Conservation (phyloP, 176 grass and related monocot genomes). For the Panicum miliaceum region DNA sequence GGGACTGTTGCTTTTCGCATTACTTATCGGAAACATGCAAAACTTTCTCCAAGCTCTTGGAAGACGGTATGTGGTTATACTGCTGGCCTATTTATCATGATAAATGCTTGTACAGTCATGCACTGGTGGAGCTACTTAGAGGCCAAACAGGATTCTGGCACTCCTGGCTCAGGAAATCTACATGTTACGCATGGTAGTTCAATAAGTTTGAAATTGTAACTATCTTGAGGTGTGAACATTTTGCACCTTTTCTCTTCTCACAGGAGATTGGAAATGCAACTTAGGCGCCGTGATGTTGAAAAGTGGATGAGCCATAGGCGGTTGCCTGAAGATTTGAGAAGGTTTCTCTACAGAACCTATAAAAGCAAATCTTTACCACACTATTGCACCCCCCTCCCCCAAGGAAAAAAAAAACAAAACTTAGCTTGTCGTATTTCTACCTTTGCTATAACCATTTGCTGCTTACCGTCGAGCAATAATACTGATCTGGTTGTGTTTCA, state of each 20-base stretch:
- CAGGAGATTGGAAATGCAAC: conserved; percentile 97
- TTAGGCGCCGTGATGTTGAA: conserved; percentile 95
- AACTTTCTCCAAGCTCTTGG: conserved; percentile 99
- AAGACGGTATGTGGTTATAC: conserved; percentile 65
- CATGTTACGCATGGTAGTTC: conserved; percentile 3
- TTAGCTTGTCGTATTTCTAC: neutral
- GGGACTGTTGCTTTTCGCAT: conserved; percentile 81
- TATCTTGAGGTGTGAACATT: conserved; percentile 7
- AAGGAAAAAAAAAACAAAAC: neutral
- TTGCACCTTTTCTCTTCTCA: conserved; percentile 11
- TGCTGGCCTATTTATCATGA: neutral
- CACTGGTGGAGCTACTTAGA: neutral
- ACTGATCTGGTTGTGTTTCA: neutral
- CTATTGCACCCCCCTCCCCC: neutral
- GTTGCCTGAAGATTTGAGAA: conserved; percentile 85
- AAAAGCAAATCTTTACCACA: conserved; percentile 1
- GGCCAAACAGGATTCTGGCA: neutral
- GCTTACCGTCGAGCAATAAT: neutral
- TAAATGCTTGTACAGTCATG: conserved; percentile 3
- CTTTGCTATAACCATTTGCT: neutral
- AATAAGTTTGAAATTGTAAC: conserved; percentile 19
- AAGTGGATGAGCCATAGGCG: conserved; percentile 97
- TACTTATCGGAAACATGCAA: conserved; percentile 98
- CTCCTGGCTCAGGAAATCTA: too few species aligned
- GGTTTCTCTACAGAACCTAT: conserved; percentile 54